Base-by-base conservation (phyloP, 177 flowering plant genomes). In the Vitis hybrid region DNA sequence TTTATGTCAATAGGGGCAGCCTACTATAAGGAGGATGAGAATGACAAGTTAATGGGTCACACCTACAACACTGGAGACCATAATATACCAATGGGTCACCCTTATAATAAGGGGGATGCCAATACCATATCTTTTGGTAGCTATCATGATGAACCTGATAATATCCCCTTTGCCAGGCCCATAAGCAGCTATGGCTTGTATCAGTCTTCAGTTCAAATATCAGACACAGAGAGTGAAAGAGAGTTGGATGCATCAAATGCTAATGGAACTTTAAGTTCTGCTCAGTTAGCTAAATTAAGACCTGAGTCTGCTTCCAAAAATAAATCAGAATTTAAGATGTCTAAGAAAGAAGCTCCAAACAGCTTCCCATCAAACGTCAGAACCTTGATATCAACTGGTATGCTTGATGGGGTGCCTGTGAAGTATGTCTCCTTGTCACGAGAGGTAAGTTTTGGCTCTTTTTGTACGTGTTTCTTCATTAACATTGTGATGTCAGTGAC, bases 291-390 rank as follows among this genome's bases (percentile, higher is more conserved):
- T 35, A 79, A 81, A 56, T 32, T 65, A 48, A 81, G 68, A 56
- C 57, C 70, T 21, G 78, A 75, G 24, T 54, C 70, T 19, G 30
- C 46, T 62, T 24, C 82, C 17, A 84, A 80, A 79, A 81, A 40
- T 70, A 87, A 86, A 60, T 65, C 72, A 32, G 91, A 85, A 55
- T 21, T 64, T 5, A 89, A 91, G 76, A 46, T 77, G 58, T 69
- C 85, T 12, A 87, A 71, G 75, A 91, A 87, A 77, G 85, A 77
- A 59, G 80, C 89, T 68, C 90, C 90, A 18, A 88, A 88, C 58
- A 88, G 87, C 75, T 90, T 88, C 72, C 94, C 97, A 52, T 87
- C 97, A 30, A 90, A 87, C 77, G 94, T 88, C 62, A 86, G 86
- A 79, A 88, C 87, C 71, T 82, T 91, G 79, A 71, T 91, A 55